Conservation (phyloP, 2,329 filamentous ascomycete genomes). For the Ophiostoma pallidulum region DNA sequence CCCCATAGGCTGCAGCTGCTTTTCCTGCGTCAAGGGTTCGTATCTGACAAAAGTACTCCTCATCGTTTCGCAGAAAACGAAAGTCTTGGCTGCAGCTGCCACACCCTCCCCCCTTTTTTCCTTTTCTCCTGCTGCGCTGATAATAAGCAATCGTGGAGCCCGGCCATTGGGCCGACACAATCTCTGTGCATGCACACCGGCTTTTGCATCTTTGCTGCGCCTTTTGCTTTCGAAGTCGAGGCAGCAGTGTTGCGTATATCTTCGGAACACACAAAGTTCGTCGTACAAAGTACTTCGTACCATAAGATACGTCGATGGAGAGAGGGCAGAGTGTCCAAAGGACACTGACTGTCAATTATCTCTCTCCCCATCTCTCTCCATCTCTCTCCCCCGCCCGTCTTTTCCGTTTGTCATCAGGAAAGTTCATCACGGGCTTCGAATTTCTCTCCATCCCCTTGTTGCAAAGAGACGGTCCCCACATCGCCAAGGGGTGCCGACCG, state of each 20-base stretch:
- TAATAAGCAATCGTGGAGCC: conserved; percentile 15
- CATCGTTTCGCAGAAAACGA: not conserved
- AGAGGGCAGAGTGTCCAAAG: too few species aligned
- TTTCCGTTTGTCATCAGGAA: not conserved
- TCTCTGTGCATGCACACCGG: conserved; percentile 1
- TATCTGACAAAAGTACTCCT: not conserved
- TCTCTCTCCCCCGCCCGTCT: not conserved
- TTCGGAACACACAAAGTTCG: too few species aligned
- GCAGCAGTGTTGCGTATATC: too few species aligned
- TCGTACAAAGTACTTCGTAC: too few species aligned
- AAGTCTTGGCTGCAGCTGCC: not conserved
- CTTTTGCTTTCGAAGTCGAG: too few species aligned
- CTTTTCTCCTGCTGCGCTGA: not conserved
- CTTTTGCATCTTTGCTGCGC: not conserved
- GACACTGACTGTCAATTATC: too few species aligned
- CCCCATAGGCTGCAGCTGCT: too few species aligned
- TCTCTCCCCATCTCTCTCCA: not conserved
- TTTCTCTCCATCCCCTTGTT: not conserved
- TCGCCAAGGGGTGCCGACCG: conserved; percentile 9
- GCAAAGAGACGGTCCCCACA: conserved; percentile 1
- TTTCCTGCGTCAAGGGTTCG: too few species aligned
- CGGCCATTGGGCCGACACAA: conserved; percentile 12
- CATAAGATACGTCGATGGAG: too few species aligned
- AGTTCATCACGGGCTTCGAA: not conserved
- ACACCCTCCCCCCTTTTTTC: not conserved